Percentiles rank a stretch among this genome's conserved stretches.
These are phyloP conservation scores for Logfia minima DNA, from an alignment of 129 eudicot species.

Conservation along the genomic window DNA sequence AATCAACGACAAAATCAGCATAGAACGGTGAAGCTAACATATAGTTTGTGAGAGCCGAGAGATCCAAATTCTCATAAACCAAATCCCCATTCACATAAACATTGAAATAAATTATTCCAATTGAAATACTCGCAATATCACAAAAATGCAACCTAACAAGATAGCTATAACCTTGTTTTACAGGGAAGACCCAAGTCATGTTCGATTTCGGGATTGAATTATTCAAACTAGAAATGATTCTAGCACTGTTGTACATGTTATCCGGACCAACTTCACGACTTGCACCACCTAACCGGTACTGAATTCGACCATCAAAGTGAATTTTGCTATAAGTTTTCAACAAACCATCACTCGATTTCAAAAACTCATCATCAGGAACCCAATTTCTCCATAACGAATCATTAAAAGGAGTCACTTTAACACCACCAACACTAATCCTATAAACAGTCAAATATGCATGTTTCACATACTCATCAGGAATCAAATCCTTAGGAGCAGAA, in stretches of 20 bases:
- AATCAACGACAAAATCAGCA: slow-evolving; percentile 77
- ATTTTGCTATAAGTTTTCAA: slow-evolving; percentile 29
- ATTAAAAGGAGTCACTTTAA: slow-evolving; percentile 84
- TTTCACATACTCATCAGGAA: slow-evolving; percentile 46
- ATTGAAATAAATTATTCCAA: slow-evolving; percentile 63
- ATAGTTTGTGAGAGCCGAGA: slow-evolving; percentile 42
- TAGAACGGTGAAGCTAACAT: slow-evolving; percentile 82
- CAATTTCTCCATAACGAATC: slow-evolving; percentile 97
- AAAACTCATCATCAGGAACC: slow-evolving; percentile 68
- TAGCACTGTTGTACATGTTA: slow-evolving; percentile 74
- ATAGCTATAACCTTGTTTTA: slow-evolving; percentile 53
- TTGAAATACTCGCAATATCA: slow-evolving; percentile 74
- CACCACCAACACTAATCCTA: slow-evolving; percentile 83
- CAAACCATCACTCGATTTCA: slow-evolving; percentile 37
- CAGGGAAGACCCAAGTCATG: slow-evolving; percentile 72
- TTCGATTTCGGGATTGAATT: slow-evolving; percentile 40
- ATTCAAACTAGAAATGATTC: slow-evolving; percentile 51
- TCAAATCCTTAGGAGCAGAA: slow-evolving; percentile 84
- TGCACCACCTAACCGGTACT: slow-evolving; percentile 73
- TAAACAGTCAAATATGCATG: slow-evolving; percentile 45
- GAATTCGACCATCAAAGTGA: slow-evolving; percentile 70
- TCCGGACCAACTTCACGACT: slow-evolving; percentile 91
- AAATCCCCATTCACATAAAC: slow-evolving; percentile 75
- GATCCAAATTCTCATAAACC: slow-evolving; percentile 74
- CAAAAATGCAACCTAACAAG: slow-evolving; percentile 90